phyloP scores from a whole-genome alignment of 73 alveolate genomes.

The Tetrahymena malaccensis region DNA sequence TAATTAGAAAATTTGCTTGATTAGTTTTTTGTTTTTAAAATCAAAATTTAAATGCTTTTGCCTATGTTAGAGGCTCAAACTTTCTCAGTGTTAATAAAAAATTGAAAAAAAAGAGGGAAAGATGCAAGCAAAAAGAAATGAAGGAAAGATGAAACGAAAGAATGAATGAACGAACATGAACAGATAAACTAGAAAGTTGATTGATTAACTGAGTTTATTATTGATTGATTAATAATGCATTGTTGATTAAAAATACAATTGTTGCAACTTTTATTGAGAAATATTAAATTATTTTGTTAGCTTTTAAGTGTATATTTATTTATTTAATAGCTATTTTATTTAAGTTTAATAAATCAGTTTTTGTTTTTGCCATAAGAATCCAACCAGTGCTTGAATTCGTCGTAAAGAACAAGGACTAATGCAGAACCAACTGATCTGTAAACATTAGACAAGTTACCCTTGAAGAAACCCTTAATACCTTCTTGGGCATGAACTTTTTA shows the following conservation, averaged over 20 bases:
- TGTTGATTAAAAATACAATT: neutral
- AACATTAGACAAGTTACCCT: slow-evolving; percentile 46
- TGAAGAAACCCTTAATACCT: slow-evolving; percentile 37
- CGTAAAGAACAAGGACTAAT: slow-evolving; percentile 29
- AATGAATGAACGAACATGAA: neutral
- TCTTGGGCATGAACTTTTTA: slow-evolving; percentile 20
- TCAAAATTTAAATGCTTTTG: neutral
- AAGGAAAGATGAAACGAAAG: neutral
- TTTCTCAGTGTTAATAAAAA: too few relatives aligned
- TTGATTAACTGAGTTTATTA: neutral
- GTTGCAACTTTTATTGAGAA: neutral
- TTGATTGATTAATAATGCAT: neutral
- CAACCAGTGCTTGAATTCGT: slow-evolving; percentile 27
- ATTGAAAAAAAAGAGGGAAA: neutral
- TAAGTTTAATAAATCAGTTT: neutral
- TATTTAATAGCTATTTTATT: neutral
- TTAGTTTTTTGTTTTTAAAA: neutral
- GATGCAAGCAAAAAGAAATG: neutral
- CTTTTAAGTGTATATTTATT: neutral
- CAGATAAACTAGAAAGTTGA: neutral
- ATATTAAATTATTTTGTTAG: neutral
- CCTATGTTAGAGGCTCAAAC: neutral
- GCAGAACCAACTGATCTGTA: slow-evolving; percentile 47
- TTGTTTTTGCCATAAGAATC: neutral
- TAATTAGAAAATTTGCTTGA: neutral